Evolutionary conservation across 139 green algal genomes (phyloP).

Genomic region (Chlorella sorokiniana): DNA sequence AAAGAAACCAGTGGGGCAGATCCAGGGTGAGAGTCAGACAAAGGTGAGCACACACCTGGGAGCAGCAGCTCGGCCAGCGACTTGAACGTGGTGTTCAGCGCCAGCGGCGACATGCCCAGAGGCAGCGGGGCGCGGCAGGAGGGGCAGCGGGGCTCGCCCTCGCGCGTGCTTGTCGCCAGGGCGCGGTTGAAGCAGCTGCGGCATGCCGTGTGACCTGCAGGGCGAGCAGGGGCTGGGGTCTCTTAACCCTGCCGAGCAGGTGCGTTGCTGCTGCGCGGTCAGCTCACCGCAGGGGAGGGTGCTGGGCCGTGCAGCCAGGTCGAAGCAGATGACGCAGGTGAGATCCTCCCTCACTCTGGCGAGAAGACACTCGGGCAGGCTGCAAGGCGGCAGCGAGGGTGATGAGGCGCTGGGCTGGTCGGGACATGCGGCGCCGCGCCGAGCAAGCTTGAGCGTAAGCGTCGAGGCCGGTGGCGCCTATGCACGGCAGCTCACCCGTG

Average conservation of each 20-base stretch:
- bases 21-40: background rate
- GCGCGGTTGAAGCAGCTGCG: background rate
- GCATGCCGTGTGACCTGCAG: background rate
- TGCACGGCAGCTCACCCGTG: background rate
- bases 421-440: background rate
- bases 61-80: slow-evolving; percentile 15
- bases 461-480: no score
- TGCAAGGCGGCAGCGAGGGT: background rate
- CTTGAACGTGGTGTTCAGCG: slow-evolving; percentile 4
- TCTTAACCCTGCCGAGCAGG: background rate
- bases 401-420: background rate
- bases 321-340: slow-evolving; percentile 12
- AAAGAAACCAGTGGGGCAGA: background rate
- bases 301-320: background rate
- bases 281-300: slow-evolving; percentile 8
- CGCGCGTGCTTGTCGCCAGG: background rate
- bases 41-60: slow-evolving; percentile 2
- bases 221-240: background rate
- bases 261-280: no score
- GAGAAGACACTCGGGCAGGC: slow-evolving; percentile 1
- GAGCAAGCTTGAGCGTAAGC: background rate
- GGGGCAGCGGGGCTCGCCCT: background rate
- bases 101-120: background rate
- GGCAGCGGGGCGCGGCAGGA: background rate
- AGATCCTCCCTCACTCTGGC: background rate